phyloP scores from a whole-genome alignment of 1,284 basidiomycete species.

The Porodaedalea pini region DNA sequence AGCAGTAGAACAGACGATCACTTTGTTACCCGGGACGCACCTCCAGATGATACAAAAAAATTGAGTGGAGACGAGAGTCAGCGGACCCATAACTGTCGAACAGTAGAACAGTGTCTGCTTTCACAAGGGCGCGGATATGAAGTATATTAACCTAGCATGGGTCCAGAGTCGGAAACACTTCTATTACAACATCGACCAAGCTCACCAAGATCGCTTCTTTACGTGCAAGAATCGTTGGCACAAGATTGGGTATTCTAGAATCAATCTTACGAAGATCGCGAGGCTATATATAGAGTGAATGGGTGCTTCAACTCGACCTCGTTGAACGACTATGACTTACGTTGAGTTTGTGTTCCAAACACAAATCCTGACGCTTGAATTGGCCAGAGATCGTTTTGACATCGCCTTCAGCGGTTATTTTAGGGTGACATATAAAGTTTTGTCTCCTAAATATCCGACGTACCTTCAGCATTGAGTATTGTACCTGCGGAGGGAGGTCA shows the following conservation, averaged over 20 bases:
- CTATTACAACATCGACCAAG: slow-evolving; percentile 1
- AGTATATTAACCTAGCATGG: slow-evolving; percentile 78
- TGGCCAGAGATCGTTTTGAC: slow-evolving; percentile 89
- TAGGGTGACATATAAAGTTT: slow-evolving; percentile 12
- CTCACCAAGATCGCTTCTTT: slow-evolving; percentile 83
- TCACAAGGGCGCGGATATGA: slow-evolving; percentile 92
- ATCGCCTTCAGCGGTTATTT: slow-evolving; percentile 48
- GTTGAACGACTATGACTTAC: slow-evolving; percentile 43
- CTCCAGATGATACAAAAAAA: slow-evolving; percentile 87
- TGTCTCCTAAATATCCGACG: slow-evolving; percentile 16
- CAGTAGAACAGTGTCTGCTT: slow-evolving; percentile 87
- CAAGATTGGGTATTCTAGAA: slow-evolving; percentile 88
- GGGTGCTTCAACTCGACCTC: neutral
- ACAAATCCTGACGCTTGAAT: slow-evolving; percentile 87
- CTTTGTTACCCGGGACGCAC: slow-evolving; percentile 36
- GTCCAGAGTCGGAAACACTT: slow-evolving; percentile 17
- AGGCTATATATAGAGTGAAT: slow-evolving; percentile 50
- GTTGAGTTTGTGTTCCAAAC: slow-evolving; percentile 83
- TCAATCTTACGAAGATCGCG: slow-evolving; percentile 97
- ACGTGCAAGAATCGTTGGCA: slow-evolving; percentile 90
- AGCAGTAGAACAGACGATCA: slow-evolving; percentile 18
- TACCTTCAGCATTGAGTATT: slow-evolving; percentile 79
- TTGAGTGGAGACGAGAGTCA: slow-evolving; percentile 80
- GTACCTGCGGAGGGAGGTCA: slow-evolving; percentile 54
- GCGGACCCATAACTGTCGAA: slow-evolving; percentile 89